These are phyloP conservation scores for Cupressus sempervirens DNA, from an alignment of 75 land plant genomes.

Conservation along the genomic window DNA sequence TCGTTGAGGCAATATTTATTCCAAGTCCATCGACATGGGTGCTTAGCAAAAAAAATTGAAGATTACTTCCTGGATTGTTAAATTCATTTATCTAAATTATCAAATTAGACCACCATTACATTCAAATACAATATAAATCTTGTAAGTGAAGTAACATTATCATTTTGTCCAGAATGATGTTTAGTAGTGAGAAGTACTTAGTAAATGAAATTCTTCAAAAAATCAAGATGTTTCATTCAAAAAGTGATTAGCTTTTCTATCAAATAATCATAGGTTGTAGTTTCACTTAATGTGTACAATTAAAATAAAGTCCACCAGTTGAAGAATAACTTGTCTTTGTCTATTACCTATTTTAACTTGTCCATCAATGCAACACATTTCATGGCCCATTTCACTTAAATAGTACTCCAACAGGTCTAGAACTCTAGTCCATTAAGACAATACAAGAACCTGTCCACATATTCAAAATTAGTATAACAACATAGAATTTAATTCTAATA, in stretches of 20 bases:
- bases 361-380: constrained; percentile 89
- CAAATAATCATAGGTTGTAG: background rate
- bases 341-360: constrained; percentile 56
- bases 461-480: background rate
- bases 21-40: constrained; percentile 53
- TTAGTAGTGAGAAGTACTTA: background rate
- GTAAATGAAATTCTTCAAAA: background rate
- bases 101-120: background rate
- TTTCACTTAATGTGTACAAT: background rate
- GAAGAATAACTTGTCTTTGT: constrained; percentile 51
- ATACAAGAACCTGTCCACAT: constrained; percentile 69
- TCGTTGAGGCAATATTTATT: constrained; percentile 39
- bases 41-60: constrained; percentile 32
- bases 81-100: constrained; percentile 65
- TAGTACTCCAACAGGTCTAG: constrained; percentile 85
- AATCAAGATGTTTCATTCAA: background rate
- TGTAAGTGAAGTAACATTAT: background rate
- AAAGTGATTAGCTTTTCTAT: background rate
- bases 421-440: constrained; percentile 87
- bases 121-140: background rate
- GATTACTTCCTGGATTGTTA: constrained; percentile 31
- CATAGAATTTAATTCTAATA: background rate
- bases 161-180: background rate
- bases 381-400: constrained; percentile 58
- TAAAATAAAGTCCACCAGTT: background rate